Conservation (phyloP, 768 basidiomycete species). For the Pleurotus salmoneostramineus region DNA sequence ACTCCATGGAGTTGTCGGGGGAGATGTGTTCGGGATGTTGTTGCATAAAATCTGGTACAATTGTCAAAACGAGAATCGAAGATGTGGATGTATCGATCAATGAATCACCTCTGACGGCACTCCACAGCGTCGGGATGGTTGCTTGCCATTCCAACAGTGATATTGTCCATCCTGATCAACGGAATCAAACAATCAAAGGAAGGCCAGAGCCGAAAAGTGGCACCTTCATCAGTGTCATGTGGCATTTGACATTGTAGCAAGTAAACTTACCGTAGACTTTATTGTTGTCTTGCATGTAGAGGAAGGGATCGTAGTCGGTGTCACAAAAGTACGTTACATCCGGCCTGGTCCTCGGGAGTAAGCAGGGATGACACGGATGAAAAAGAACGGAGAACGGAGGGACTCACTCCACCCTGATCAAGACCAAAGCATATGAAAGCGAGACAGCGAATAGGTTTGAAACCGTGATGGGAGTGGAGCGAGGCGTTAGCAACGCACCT, state of each 20-base stretch:
- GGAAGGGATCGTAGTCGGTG: constrained; percentile 63
- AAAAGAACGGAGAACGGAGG: constrained; percentile 11
- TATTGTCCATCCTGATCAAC: constrained; percentile 61
- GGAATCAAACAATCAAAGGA: constrained; percentile 10
- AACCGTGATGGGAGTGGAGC: constrained; percentile 25
- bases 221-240: no score
- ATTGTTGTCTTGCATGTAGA: constrained; percentile 66
- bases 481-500: constrained; percentile 10
- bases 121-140: constrained; percentile 81
- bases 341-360: constrained; percentile 42
- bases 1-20: constrained; percentile 57
- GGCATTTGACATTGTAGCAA: no score
- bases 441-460: background rate
- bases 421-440: background rate
- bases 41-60: constrained; percentile 54
- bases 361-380: constrained; percentile 11
- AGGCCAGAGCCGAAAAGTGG: no score
- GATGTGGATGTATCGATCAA: background rate
- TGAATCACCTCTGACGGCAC: constrained; percentile 53
- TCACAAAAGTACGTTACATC: constrained; percentile 77
- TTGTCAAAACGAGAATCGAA: constrained; percentile 15
- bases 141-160: constrained; percentile 71
- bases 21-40: constrained; percentile 52
- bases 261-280: constrained; percentile 57
- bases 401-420: constrained; percentile 31